Evolutionary conservation across 306 rosid genomes (phyloP), one percentile per base, ranked within the genome.

Genomic region (Citrullus colocynthis): DNA sequence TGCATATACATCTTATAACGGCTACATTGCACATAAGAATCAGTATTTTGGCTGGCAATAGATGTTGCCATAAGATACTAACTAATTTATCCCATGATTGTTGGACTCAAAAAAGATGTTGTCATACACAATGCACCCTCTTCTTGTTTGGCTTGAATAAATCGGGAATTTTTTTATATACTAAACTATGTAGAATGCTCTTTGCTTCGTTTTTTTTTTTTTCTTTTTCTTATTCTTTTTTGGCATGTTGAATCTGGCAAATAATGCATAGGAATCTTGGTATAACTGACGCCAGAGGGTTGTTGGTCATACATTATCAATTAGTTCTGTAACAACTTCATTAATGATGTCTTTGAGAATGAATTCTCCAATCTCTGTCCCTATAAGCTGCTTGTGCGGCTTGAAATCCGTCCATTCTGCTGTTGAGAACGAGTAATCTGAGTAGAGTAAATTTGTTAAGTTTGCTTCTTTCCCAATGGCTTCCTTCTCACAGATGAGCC

Each of bases 281-380:
- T 74, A 39, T 58, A 76, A 13, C 21, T 24, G 67, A 41, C 12
- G 36, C 39, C 21, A 76, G 30, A 58, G 20, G 18, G 17, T 32
- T 4, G 42, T 30, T 59, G 85, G 62, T 59, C 69, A 13, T 61
- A 64, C 42, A 70, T 81, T 58, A 34, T 81, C 69, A 80, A 37
- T 39, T 39, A 84, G 36, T 70, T 91, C 88, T 24, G 75, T 59
- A 15, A 89, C 83, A 80, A 86, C 73, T 28, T 88, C 96, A 60
- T 78, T 5, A 9, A 72, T 75, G 52, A 90, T 78, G 63, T 86
- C 80, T 69, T 88, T 88, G 77, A 90, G 86, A 74, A 95, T 77
- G 20, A 85, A 80, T 51, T 88, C 88, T 28, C 88, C 93, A 48
- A 90, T 83, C 85, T 89, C 88, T 44, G 81, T 54, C 54, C 86